Percentiles rank a stretch among this genome's conserved stretches.
phyloP scores from a whole-genome alignment of 257 asterid genomes.

The Ligustrum vulgare region DNA sequence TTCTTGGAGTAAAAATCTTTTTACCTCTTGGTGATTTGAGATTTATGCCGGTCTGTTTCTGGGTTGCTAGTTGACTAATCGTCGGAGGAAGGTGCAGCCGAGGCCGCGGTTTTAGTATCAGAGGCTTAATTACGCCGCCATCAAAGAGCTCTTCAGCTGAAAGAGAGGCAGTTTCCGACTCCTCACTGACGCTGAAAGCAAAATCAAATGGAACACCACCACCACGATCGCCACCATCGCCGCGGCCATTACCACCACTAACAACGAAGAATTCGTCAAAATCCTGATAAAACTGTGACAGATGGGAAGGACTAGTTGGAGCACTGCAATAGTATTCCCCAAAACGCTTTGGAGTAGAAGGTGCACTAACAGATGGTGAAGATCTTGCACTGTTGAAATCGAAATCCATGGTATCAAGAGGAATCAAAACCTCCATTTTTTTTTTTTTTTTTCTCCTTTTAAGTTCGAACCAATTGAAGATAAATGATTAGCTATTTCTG shows the following conservation, averaged over 20 bases:
- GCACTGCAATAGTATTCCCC: slow-evolving; percentile 65
- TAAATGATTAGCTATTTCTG: no score
- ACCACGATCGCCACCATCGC: background rate
- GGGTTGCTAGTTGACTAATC: no score
- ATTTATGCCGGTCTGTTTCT: slow-evolving; percentile 27
- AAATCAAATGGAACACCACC: slow-evolving; percentile 36
- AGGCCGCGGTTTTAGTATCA: slow-evolving; percentile 34
- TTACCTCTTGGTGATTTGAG: slow-evolving; percentile 13
- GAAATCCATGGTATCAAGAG: slow-evolving; percentile 35
- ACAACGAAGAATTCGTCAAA: slow-evolving; percentile 30
- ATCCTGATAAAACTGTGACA: slow-evolving; percentile 43
- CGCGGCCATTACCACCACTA: background rate
- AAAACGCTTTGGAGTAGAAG: slow-evolving; percentile 41
- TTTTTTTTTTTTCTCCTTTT: slow-evolving; percentile 11
- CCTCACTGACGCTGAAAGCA: slow-evolving; percentile 48
- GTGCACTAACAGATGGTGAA: slow-evolving; percentile 40
- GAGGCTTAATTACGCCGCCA: slow-evolving; percentile 66
- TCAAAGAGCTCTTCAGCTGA: slow-evolving; percentile 77
- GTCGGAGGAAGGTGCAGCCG: slow-evolving; percentile 13
- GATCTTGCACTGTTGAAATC: slow-evolving; percentile 50
- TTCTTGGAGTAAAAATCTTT: slow-evolving; percentile 14
- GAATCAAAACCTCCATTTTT: slow-evolving; percentile 56
- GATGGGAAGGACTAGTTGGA: slow-evolving; percentile 66
- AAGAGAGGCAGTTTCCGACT: slow-evolving; percentile 37
- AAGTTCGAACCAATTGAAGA: background rate